Conservation (phyloP, 352 stramenopile species). For the Globisporangium paroecandrum region DNA sequence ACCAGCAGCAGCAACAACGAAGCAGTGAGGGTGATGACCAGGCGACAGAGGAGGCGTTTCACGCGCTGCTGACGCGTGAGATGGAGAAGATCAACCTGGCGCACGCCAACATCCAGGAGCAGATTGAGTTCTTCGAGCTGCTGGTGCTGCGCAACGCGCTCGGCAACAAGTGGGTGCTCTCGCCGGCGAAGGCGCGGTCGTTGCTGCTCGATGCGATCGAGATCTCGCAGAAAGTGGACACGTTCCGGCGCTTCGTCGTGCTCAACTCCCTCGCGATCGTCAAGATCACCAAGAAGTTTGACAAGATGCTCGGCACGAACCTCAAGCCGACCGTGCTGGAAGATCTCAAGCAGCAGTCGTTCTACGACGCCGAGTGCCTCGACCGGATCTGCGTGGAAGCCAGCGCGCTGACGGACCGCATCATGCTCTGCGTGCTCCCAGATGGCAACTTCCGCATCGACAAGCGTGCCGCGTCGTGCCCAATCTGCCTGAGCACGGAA, state of each 20-base stretch:
- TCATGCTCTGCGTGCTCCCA: constrained; percentile 70
- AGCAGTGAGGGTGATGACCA: background rate
- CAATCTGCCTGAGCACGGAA: constrained; percentile 62
- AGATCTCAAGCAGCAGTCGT: constrained; percentile 56
- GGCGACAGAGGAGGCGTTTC: constrained; percentile 22
- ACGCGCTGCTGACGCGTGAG: constrained; percentile 35
- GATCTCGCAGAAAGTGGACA: constrained; percentile 59
- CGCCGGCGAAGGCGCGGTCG: constrained; percentile 40
- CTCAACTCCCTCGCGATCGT: constrained; percentile 77
- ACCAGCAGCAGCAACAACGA: background rate
- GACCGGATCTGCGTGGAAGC: constrained; percentile 52
- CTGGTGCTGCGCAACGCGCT: constrained; percentile 33
- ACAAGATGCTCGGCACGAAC: constrained; percentile 39
- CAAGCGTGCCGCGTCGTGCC: constrained; percentile 44
- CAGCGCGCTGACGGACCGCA: constrained; percentile 46
- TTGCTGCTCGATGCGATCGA: constrained; percentile 58
- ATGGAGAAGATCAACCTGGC: constrained; percentile 60
- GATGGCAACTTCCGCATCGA: constrained; percentile 64
- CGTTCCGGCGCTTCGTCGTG: constrained; percentile 73
- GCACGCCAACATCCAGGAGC: constrained; percentile 50
- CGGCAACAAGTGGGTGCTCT: constrained; percentile 60
- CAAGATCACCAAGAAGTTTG: constrained; percentile 84
- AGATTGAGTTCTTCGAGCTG: constrained; percentile 42
- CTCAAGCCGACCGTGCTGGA: constrained; percentile 41
- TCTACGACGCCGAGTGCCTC: constrained; percentile 58